Base-by-base conservation (phyloP, 208 protist genomes). In the Novymonas esmeraldas region DNA sequence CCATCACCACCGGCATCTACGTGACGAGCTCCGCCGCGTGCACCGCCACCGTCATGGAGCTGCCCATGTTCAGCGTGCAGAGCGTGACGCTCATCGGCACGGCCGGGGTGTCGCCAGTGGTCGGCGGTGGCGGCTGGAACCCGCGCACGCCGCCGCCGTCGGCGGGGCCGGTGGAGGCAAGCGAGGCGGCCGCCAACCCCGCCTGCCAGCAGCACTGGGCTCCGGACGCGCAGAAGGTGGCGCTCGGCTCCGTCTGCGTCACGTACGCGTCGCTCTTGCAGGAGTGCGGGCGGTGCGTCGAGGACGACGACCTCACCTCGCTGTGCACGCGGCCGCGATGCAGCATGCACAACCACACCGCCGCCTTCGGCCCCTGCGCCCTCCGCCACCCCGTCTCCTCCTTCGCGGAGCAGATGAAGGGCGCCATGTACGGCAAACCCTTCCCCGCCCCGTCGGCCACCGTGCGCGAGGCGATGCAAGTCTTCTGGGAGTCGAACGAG, bases 191-290 rank as follows among this genome's bases (percentile, higher is more conserved):
- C 16, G 28, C 51, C 13, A 84, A 80, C 49, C 73, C 66, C 0
- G 46, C 29, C 6, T 84, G 73, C 57, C 78, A 84, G 69, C 28
- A 28, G 14, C 52, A 59, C 22, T 84, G 78, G 78, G 45, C 41
- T 29, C 36, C 56, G 7, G 28, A 49, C 4, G 20, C 62, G 24
- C 42, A 59, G 44, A 86, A 81, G 66, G 69, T 84, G 38, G 67
- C 73, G 13, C 36, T 89, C n/a, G 83, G 83, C 57, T 82, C 74
- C 42, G 83, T 89, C 24, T 89, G 83, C 49, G 74, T 89, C 48
- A 89, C 83, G 9, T 59, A 83, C 50, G 78, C 60, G 22, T 78
- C 83, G 5, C 52, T 84, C 11, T 29, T 80, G 51, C 73, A 79
- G 60, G 80, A 84, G 59, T 89, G 83, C 54, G 83, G 83, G 46